Evolutionary conservation across 768 basidiomycete species (phyloP).

Genomic region (Mycena albidolilacea): DNA sequence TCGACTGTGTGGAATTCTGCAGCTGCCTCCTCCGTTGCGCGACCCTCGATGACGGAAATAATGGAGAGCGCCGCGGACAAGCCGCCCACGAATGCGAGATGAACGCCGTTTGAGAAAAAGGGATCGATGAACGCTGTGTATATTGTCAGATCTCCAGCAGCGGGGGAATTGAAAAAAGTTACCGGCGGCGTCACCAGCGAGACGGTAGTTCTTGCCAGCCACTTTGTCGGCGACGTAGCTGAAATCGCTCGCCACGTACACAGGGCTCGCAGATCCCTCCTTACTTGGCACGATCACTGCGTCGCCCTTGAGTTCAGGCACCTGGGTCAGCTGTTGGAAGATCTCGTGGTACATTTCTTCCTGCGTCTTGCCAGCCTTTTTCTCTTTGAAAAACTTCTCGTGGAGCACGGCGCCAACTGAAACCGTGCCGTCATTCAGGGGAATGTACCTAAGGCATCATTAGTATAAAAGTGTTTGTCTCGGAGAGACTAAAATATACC

Average conservation of each 20-base stretch:
- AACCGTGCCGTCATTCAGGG: no score
- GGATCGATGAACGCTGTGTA: neutral
- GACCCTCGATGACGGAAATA: neutral
- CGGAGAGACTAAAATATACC: no score
- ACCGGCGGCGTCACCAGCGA: conserved; percentile 23
- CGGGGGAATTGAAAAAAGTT: conserved; percentile 2
- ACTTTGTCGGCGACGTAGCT: conserved; percentile 18
- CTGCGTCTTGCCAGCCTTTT: no score
- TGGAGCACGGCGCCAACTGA: no score
- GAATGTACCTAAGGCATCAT: no score
- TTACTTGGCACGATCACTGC: no score
- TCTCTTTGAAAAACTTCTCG: no score
- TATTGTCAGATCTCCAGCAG: neutral
- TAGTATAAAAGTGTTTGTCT: no score
- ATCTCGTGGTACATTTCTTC: no score
- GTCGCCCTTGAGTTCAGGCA: no score
- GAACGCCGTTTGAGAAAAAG: neutral
- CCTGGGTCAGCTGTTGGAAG: no score
- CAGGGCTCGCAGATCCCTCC: neutral
- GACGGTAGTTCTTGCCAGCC: conserved; percentile 18
- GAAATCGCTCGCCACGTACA: conserved; percentile 19
- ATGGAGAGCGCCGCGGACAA: neutral
- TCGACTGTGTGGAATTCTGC: neutral
- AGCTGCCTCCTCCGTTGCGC: neutral
- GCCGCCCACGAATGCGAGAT: neutral